phyloP scores from a whole-genome alignment of 2,329 filamentous ascomycete species.

The Meredithiella fracta region DNA sequence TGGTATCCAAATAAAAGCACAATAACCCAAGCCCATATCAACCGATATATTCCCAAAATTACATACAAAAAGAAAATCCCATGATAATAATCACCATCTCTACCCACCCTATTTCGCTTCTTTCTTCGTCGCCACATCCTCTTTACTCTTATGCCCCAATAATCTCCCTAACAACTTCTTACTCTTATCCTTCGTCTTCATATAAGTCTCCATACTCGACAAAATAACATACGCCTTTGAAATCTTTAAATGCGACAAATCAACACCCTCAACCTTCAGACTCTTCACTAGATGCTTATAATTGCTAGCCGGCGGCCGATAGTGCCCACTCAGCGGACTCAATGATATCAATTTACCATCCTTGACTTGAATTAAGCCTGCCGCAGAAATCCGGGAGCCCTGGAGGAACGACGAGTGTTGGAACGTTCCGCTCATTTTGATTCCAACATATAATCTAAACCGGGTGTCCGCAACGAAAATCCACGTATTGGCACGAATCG shows the following conservation, averaged over 20 bases:
- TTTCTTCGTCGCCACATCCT: constrained; percentile 7
- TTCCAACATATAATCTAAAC: constrained; percentile 74
- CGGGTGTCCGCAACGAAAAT: constrained; percentile 82
- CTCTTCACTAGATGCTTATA: constrained; percentile 67
- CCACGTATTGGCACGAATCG: constrained; percentile 78
- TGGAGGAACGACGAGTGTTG: constrained; percentile 84
- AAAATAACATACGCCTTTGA: constrained; percentile 70
- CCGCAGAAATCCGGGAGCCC: constrained; percentile 63
- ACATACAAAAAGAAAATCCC: background rate
- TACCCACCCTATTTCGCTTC: background rate
- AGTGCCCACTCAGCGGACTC: constrained; percentile 62
- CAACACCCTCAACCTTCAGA: constrained; percentile 55
- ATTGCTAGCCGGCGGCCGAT: constrained; percentile 66
- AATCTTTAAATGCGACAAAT: constrained; percentile 64
- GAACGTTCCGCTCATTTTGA: constrained; percentile 76
- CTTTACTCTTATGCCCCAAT: constrained; percentile 9
- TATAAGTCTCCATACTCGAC: constrained; percentile 66
- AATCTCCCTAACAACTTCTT: constrained; percentile 30
- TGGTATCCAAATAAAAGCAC: constrained; percentile 1
- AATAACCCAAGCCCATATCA: too few relatives aligned
- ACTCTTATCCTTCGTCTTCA: constrained; percentile 48
- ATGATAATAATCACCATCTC: background rate
- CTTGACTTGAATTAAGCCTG: constrained; percentile 73
- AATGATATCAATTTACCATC: constrained; percentile 60
- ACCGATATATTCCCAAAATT: background rate